Evolutionary conservation across 2,329 filamentous ascomycete genomes (phyloP).

Genomic region (Phyllachora maydis): DNA sequence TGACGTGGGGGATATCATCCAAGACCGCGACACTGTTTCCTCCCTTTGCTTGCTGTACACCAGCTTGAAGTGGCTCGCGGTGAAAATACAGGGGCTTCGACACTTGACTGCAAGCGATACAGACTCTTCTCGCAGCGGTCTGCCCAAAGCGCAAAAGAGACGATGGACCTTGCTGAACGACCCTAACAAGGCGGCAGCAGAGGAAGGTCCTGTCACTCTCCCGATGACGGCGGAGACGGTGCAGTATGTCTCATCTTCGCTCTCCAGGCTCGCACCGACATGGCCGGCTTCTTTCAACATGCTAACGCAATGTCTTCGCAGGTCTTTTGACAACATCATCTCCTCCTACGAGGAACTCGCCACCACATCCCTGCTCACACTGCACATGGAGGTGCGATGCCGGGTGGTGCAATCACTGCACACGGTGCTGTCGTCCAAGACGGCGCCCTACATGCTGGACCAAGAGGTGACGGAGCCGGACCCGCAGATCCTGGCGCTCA

Average conservation of each 20-base stretch:
- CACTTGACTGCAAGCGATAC: slow-evolving; percentile 60
- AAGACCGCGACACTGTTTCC: slow-evolving; percentile 69
- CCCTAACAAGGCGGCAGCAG: slow-evolving; percentile 32
- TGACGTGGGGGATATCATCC: slow-evolving; percentile 65
- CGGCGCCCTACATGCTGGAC: slow-evolving; percentile 41
- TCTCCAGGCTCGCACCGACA: not conserved
- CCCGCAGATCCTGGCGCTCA: slow-evolving; percentile 62
- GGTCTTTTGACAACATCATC: slow-evolving; percentile 72
- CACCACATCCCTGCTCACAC: slow-evolving; percentile 56
- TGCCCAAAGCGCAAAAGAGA: slow-evolving; percentile 38
- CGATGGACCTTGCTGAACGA: slow-evolving; percentile 71
- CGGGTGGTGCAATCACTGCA: slow-evolving; percentile 65
- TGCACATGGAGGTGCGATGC: slow-evolving; percentile 77
- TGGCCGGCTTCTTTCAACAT: too few relatives aligned
- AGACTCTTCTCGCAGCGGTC: slow-evolving; percentile 36
- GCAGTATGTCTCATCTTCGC: slow-evolving; percentile 29
- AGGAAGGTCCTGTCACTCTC: slow-evolving; percentile 53
- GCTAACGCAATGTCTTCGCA: too few relatives aligned
- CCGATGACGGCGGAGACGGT: slow-evolving; percentile 77
- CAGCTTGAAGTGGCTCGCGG: slow-evolving; percentile 93
- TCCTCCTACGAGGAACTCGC: slow-evolving; percentile 67
- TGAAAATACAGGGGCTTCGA: slow-evolving; percentile 61
- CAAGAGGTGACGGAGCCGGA: slow-evolving; percentile 61
- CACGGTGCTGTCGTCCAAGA: slow-evolving; percentile 37
- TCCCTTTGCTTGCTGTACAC: slow-evolving; percentile 80